A percentile compares a stretch with the other conserved stretches of the same genome.
Conservation (phyloP, 2,329 filamentous ascomycete genomes). For the Diaporthe velutina region DNA sequence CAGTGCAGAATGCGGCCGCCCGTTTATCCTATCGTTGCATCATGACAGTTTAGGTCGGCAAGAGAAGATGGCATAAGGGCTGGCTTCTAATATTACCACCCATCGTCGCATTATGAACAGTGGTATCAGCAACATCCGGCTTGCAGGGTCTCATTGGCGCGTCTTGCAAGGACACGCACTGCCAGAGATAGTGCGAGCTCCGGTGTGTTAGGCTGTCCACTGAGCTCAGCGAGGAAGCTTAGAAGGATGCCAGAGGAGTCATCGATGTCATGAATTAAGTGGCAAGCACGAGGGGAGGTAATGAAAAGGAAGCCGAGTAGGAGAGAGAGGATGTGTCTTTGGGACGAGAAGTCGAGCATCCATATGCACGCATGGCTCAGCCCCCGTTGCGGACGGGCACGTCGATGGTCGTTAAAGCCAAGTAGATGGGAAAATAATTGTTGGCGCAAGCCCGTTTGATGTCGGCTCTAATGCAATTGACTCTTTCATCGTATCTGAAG, state of each 20-base stretch:
- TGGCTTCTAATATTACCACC: background rate
- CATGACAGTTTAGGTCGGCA: background rate
- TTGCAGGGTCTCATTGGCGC: background rate
- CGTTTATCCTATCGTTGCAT: background rate
- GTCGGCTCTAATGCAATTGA: conserved; percentile 11
- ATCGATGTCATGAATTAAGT: background rate
- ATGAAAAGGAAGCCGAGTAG: background rate
- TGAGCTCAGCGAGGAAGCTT: background rate
- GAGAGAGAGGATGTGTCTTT: background rate
- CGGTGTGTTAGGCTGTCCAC: background rate
- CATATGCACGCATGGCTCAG: background rate
- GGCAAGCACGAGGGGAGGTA: background rate
- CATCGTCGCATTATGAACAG: background rate
- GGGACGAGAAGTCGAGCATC: background rate
- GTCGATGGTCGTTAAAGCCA: conserved; percentile 23
- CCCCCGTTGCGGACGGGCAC: too few relatives aligned
- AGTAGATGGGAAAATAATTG: background rate
- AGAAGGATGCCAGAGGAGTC: background rate
- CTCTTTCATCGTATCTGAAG: conserved; percentile 1
- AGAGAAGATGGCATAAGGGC: background rate
- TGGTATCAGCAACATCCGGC: background rate
- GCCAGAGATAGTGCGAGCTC: background rate
- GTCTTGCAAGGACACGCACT: background rate
- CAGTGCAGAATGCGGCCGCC: background rate
- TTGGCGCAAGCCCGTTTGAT: conserved; percentile 33